Percentiles rank a stretch among this genome's conserved stretches.
Conservation (phyloP, 1,139 yeast species). For the Taphrina communis region DNA sequence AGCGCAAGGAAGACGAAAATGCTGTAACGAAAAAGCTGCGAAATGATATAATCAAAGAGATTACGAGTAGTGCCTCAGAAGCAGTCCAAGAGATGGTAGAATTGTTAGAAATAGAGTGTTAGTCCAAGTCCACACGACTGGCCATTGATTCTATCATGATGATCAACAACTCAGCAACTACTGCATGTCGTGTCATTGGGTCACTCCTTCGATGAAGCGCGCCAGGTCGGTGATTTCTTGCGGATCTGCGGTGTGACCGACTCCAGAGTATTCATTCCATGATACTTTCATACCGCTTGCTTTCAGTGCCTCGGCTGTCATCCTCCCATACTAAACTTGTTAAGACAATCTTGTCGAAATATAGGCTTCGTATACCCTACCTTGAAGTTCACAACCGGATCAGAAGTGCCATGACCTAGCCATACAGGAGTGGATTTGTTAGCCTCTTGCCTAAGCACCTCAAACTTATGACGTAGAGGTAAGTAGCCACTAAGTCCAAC, state of each 20-base stretch:
- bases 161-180: too few species aligned
- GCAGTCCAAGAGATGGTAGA: constrained; percentile 31
- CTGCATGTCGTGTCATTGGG: too few species aligned
- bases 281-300: constrained; percentile 61
- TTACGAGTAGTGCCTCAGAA: constrained; percentile 15
- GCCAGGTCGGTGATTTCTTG: constrained; percentile 68
- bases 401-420: constrained; percentile 85
- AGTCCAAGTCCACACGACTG: not conserved
- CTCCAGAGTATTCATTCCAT: constrained; percentile 66
- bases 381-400: constrained; percentile 63
- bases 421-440: constrained; percentile 67
- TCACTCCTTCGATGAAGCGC: constrained; percentile 56
- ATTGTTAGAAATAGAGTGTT: constrained; percentile 16
- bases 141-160: too few species aligned
- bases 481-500: constrained; percentile 79
- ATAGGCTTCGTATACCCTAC: not conserved
- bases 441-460: constrained; percentile 47
- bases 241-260: constrained; percentile 71
- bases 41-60: constrained; percentile 4
- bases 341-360: not conserved
- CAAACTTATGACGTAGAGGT: constrained; percentile 59
- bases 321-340: constrained; percentile 55
- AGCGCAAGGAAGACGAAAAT: not conserved
- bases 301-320: constrained; percentile 53
- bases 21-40: not conserved